Evolutionary conservation across 2,329 filamentous ascomycete species (phyloP).

Genomic region (Sclerotinia minor): DNA sequence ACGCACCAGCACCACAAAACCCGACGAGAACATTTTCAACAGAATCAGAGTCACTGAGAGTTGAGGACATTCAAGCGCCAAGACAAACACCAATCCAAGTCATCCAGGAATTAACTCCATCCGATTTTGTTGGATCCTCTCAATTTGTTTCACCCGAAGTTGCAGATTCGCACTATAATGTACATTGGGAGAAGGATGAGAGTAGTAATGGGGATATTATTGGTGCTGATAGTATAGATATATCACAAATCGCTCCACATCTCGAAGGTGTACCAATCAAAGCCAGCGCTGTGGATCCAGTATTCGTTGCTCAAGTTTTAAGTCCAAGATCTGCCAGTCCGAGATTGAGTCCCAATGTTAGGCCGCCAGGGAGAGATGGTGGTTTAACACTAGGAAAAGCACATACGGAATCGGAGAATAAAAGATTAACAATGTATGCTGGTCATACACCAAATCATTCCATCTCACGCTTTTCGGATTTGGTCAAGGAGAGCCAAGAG

Average conservation of each 20-base stretch:
- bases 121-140: slow-evolving; percentile 36
- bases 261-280: slow-evolving; percentile 62
- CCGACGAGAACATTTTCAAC: slow-evolving; percentile 39
- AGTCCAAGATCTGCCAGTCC: slow-evolving; percentile 36
- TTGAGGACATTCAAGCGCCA: slow-evolving; percentile 37
- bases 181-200: slow-evolving; percentile 19
- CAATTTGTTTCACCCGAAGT: slow-evolving; percentile 5
- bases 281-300: slow-evolving; percentile 50
- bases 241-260: slow-evolving; percentile 57
- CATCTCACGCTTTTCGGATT: slow-evolving; percentile 52
- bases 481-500: slow-evolving; percentile 36
- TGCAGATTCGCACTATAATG: slow-evolving; percentile 26
- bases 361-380: slow-evolving; percentile 29
- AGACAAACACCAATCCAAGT: slow-evolving; percentile 38
- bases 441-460: slow-evolving; percentile 63
- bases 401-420: slow-evolving; percentile 44
- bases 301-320: slow-evolving; percentile 39
- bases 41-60: slow-evolving; percentile 32
- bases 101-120: slow-evolving; percentile 39
- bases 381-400: slow-evolving; percentile 23
- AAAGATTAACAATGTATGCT: slow-evolving; percentile 60
- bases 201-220: not conserved
- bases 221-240: slow-evolving; percentile 50
- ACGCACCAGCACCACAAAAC: slow-evolving; percentile 41
- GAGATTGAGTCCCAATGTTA: slow-evolving; percentile 34